Conservation (phyloP, 768 basidiomycete genomes). For the Calocera viscosa region DNA sequence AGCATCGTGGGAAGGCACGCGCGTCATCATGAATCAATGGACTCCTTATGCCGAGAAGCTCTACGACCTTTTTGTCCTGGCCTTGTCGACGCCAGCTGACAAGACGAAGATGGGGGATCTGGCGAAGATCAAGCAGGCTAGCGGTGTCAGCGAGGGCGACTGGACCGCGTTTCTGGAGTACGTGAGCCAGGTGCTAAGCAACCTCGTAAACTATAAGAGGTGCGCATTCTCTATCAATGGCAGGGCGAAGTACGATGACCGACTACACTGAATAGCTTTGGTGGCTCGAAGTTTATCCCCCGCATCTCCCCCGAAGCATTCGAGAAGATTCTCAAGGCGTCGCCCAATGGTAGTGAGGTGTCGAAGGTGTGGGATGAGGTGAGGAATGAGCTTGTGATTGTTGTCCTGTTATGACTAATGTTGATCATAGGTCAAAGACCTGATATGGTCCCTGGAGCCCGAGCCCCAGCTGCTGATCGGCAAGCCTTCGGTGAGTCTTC, state of each 20-base stretch:
- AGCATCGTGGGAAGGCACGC: conserved; percentile 74
- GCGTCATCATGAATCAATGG: conserved; percentile 78
- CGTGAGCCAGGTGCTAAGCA: conserved; percentile 46
- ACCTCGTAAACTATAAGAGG: conserved; percentile 52
- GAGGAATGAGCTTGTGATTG: conserved; percentile 16
- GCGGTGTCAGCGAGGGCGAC: conserved; percentile 44
- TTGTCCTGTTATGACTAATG: background rate
- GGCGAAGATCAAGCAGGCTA: conserved; percentile 37
- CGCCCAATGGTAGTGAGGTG: conserved; percentile 46
- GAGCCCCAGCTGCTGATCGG: conserved; percentile 63
- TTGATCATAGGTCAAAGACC: conserved; percentile 45
- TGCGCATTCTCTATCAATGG: background rate
- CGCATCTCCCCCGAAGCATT: conserved; percentile 52
- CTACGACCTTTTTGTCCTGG: conserved; percentile 20
- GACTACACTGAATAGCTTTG: conserved; percentile 34
- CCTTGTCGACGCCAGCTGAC: conserved; percentile 13
- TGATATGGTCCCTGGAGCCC: conserved; percentile 58
- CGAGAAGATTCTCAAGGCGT: conserved; percentile 45
- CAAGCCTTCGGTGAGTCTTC: conserved; percentile 36
- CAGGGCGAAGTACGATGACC: too few relatives aligned
- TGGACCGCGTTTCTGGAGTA: conserved; percentile 66
- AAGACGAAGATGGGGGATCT: conserved; percentile 32
- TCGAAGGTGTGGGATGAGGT: conserved; percentile 52
- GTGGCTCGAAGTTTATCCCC: conserved; percentile 76
- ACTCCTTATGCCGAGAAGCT: conserved; percentile 45